Conservation (phyloP, 2,329 filamentous ascomycete genomes). For the Mycosphaerella sp. region DNA sequence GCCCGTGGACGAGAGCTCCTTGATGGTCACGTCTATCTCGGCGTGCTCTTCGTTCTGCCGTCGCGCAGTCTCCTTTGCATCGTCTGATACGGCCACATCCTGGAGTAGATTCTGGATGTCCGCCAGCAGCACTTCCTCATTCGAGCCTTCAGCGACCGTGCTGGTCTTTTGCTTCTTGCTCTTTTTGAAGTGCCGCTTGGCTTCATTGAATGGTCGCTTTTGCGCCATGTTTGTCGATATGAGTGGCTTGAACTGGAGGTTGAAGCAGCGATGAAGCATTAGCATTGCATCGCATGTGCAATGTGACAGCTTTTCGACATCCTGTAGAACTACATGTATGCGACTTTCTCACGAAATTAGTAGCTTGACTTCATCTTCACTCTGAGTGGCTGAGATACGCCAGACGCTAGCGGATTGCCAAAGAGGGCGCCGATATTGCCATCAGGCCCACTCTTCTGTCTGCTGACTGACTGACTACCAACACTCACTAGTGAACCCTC, state of each 20-base stretch:
- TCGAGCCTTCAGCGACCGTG: constrained; percentile 40
- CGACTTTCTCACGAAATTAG: background rate
- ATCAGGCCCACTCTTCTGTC: no score
- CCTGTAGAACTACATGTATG: no score
- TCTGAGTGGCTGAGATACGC: no score
- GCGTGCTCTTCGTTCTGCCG: constrained; percentile 56
- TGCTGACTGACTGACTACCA: no score
- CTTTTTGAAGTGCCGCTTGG: constrained; percentile 37
- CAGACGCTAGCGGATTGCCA: no score
- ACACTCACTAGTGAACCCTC: no score
- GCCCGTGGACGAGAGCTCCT: constrained; percentile 80
- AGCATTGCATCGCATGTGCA: constrained; percentile 8
- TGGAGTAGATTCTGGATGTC: constrained; percentile 43
- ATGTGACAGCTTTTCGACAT: background rate
- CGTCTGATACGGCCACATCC: constrained; percentile 24
- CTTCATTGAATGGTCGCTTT: constrained; percentile 36
- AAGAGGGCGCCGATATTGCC: no score
- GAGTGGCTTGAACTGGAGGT: background rate
- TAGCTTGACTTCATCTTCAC: no score
- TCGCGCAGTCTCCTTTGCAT: constrained; percentile 11
- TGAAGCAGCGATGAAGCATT: constrained; percentile 10
- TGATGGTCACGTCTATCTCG: constrained; percentile 76
- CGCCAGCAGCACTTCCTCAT: constrained; percentile 45
- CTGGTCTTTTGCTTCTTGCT: constrained; percentile 46
- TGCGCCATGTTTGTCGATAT: constrained; percentile 26